Percentiles rank a stretch among this genome's conserved stretches.
Evolutionary conservation across 1,139 yeast genomes (phyloP).

Genomic region (Pneumocystis carinii): DNA sequence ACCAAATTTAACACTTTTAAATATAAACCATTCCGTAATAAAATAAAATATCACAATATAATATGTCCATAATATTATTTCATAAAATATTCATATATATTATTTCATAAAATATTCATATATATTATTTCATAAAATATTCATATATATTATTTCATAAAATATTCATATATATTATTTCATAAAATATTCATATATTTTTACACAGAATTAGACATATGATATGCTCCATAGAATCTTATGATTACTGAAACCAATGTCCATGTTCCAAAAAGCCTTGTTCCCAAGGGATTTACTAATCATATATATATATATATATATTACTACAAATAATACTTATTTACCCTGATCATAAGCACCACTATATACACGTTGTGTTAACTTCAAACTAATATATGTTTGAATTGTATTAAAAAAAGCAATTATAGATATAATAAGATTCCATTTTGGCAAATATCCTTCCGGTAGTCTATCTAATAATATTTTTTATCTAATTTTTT

Average conservation of each 20-base stretch:
- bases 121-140: slow-evolving; percentile 60
- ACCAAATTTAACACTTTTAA: slow-evolving; percentile 65
- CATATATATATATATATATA: not conserved
- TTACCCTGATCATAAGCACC: slow-evolving; percentile 40
- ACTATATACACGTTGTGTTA: slow-evolving; percentile 70
- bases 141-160: slow-evolving; percentile 53
- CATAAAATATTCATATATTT: slow-evolving; percentile 4
- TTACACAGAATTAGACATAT: slow-evolving; percentile 44
- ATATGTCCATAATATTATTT: slow-evolving; percentile 59
- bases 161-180: slow-evolving; percentile 19
- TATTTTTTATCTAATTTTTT: not conserved
- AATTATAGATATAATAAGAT: slow-evolving; percentile 58
- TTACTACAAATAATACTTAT: not conserved
- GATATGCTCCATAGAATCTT: slow-evolving; percentile 75
- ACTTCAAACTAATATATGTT: slow-evolving; percentile 61
- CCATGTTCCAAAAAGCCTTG: slow-evolving; percentile 97
- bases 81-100: slow-evolving; percentile 32
- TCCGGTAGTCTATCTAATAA: not conserved
- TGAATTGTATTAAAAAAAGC: slow-evolving; percentile 82
- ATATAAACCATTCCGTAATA: slow-evolving; percentile 65
- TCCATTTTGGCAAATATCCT: slow-evolving; percentile 44
- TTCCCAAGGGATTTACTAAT: slow-evolving; percentile 55
- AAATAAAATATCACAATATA: slow-evolving; percentile 81
- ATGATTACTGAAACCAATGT: slow-evolving; percentile 74
- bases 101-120: slow-evolving; percentile 4